A percentile compares a stretch with the other conserved stretches of the same genome.
Evolutionary conservation across 2,329 filamentous ascomycete species (phyloP).

Genomic region (Aulographum hederae): DNA sequence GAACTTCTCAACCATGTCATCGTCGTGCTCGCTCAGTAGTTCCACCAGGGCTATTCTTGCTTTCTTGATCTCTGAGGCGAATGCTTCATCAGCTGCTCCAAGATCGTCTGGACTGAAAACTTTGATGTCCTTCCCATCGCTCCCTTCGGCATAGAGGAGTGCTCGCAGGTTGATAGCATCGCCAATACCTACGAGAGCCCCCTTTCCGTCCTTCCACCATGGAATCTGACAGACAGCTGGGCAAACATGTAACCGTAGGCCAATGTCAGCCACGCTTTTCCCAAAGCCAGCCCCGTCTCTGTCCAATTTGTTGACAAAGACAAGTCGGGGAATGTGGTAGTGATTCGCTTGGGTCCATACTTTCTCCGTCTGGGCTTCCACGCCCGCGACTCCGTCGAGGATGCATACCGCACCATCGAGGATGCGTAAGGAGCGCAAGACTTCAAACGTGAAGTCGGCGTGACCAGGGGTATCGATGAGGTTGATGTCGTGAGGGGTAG

Average conservation of each 20-base stretch:
- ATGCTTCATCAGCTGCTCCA: conserved; percentile 25
- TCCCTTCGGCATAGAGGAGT: conserved; percentile 51
- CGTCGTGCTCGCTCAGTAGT: conserved; percentile 73
- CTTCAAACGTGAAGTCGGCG: conserved; percentile 94
- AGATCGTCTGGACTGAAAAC: conserved; percentile 37
- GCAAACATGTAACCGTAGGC: conserved; percentile 60
- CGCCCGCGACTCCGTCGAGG: conserved; percentile 78
- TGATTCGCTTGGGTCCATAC: conserved; percentile 84
- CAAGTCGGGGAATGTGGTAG: conserved; percentile 66
- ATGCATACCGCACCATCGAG: conserved; percentile 86
- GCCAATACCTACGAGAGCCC: conserved; percentile 64
- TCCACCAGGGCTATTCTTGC: conserved; percentile 69
- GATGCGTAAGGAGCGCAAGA: conserved; percentile 73
- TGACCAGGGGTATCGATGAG: conserved; percentile 94
- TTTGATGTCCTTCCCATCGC: conserved; percentile 44
- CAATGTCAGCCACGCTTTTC: conserved; percentile 71
- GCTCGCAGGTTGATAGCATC: conserved; percentile 64
- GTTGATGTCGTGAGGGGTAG: conserved; percentile 51
- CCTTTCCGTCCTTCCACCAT: conserved; percentile 64
- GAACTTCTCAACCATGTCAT: conserved; percentile 68
- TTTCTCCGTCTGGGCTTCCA: conserved; percentile 92
- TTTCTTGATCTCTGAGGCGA: conserved; percentile 50
- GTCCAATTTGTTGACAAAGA: conserved; percentile 75
- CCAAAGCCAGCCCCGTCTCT: conserved; percentile 68
- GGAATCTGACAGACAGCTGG: conserved; percentile 89